phyloP scores from a whole-genome alignment of 345 rosid genomes.

The Xanthoceras sorbifolium region DNA sequence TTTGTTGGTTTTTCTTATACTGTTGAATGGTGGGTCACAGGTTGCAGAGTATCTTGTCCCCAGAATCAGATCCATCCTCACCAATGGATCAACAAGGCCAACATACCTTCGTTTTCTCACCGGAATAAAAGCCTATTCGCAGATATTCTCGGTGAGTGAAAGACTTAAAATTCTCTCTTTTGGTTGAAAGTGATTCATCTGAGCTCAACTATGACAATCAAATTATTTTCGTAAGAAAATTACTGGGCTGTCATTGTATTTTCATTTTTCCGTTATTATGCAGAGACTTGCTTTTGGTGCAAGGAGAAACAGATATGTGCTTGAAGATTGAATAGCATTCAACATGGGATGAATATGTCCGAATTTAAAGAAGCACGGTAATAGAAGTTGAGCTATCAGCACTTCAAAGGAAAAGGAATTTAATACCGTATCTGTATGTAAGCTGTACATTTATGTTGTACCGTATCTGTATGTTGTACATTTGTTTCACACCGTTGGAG shows the following conservation, averaged over 20 bases:
- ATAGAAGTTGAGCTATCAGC: no score
- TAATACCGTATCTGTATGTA: no score
- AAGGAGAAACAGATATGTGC: slow-evolving; percentile 73
- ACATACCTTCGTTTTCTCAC: slow-evolving; percentile 87
- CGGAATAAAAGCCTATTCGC: slow-evolving; percentile 86
- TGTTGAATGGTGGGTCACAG: slow-evolving; percentile 36
- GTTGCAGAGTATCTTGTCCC: slow-evolving; percentile 90
- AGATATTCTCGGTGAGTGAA: slow-evolving; percentile 79
- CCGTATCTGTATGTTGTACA: no score
- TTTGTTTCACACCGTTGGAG: no score
- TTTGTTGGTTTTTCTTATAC: background rate
- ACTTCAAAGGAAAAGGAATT: no score
- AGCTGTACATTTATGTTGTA: no score
- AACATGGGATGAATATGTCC: background rate
- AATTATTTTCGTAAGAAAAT: background rate
- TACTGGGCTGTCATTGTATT: slow-evolving; percentile 11
- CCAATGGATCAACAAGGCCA: slow-evolving; percentile 72
- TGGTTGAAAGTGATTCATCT: background rate
- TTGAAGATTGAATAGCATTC: slow-evolving; percentile 56
- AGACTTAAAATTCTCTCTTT: background rate
- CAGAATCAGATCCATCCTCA: slow-evolving; percentile 75
- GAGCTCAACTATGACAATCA: background rate
- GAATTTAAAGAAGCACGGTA: no score
- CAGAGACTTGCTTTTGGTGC: slow-evolving; percentile 98
- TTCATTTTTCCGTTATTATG: slow-evolving; percentile 12